phyloP scores from a whole-genome alignment of 352 stramenopile species.

The Pythium grandisporangium region DNA sequence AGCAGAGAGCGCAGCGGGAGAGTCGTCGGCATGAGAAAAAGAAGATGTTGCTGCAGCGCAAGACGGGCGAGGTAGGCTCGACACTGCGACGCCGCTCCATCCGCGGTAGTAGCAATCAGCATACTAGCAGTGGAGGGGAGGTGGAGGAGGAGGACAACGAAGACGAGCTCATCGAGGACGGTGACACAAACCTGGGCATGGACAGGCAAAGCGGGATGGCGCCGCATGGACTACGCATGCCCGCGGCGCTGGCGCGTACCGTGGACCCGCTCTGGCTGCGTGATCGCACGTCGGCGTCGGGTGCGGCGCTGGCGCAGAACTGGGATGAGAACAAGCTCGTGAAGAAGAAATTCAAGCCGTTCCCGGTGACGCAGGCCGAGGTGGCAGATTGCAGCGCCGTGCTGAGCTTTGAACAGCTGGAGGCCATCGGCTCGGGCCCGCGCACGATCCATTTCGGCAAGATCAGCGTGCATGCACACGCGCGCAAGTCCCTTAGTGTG shows the following conservation, averaged over 20 bases:
- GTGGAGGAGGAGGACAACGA: conserved; percentile 9
- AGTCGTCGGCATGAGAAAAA: conserved; percentile 20
- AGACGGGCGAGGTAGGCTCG: conserved; percentile 21
- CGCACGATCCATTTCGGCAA: conserved; percentile 90
- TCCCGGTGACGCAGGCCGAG: conserved; percentile 86
- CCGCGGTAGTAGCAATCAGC: too few species aligned
- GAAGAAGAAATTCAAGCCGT: conserved; percentile 88
- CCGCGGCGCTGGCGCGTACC: conserved; percentile 15
- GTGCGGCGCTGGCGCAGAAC: conserved; percentile 5
- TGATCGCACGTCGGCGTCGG: too few species aligned
- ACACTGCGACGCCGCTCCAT: conserved; percentile 23
- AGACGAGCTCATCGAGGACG: conserved; percentile 44
- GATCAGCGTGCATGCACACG: conserved; percentile 80
- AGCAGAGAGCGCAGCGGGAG: conserved; percentile 23
- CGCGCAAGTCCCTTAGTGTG: conserved; percentile 74
- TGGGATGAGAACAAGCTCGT: conserved; percentile 88
- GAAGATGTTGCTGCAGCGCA: conserved; percentile 12
- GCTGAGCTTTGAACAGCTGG: conserved; percentile 74
- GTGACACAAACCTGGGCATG: conserved; percentile 22
- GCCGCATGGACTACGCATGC: conserved; percentile 33
- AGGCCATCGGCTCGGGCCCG: conserved; percentile 43
- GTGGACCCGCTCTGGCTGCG: conserved; percentile 70
- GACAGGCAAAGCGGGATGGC: conserved; percentile 39
- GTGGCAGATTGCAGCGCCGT: conserved; percentile 69
- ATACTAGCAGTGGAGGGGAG: too few species aligned